Percentiles rank a stretch among this genome's conserved stretches.
Evolutionary conservation across 306 rosid genomes (phyloP).

Genomic region (Lotus japonicus): DNA sequence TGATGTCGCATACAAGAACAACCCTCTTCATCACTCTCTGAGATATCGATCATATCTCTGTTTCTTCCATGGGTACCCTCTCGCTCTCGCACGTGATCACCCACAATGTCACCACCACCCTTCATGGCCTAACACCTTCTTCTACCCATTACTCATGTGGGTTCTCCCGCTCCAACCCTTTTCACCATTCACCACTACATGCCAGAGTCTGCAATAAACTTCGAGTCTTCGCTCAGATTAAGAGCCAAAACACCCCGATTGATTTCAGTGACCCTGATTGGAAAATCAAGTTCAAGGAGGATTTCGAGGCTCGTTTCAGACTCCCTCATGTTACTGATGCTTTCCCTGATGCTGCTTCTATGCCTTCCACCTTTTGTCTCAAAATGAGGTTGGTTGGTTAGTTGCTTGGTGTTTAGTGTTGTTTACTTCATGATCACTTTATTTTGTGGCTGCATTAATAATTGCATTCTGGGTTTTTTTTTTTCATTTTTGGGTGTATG

Average conservation of each 20-base stretch:
- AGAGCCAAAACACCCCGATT: conserved; percentile 27
- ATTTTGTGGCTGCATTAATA: not conserved
- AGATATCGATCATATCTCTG: too few relatives aligned
- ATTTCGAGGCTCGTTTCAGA: conserved; percentile 65
- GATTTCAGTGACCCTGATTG: conserved; percentile 82
- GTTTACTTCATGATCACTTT: not conserved
- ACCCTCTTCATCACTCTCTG: not conserved
- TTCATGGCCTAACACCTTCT: conserved; percentile 21
- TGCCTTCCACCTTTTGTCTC: conserved; percentile 87
- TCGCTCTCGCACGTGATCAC: conserved; percentile 52
- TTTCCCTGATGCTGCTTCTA: conserved; percentile 48
- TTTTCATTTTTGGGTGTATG: not conserved
- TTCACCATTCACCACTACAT: not conserved
- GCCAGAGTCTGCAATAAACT: conserved; percentile 2
- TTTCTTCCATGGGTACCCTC: conserved; percentile 40
- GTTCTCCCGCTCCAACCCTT: not conserved
- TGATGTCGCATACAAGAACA: too few relatives aligned
- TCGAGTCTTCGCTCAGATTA: conserved; percentile 26
- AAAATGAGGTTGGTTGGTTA: conserved; percentile 77
- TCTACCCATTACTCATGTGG: conserved; percentile 19
- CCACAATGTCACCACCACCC: conserved; percentile 19
- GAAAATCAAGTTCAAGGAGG: conserved; percentile 60
- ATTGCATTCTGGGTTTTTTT: not conserved
- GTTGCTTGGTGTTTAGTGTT: too few relatives aligned
- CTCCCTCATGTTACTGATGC: conserved; percentile 75